Conservation (phyloP, 805 yeast genomes). For the Candida michaelii region DNA sequence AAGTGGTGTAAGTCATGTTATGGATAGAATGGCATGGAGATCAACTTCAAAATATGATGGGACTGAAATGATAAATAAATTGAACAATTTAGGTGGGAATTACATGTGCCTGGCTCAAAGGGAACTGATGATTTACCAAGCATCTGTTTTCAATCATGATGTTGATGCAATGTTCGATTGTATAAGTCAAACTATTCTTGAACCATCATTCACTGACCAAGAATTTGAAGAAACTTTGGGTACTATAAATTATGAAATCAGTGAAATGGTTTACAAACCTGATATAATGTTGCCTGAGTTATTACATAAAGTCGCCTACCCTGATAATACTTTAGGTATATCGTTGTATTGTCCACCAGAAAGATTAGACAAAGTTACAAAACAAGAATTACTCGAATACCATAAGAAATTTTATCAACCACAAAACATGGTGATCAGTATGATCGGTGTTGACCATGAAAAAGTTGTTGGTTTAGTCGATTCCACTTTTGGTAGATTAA, state of each 20-base stretch:
- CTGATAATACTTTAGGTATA: slow-evolving; percentile 72
- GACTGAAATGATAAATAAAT: slow-evolving; percentile 66
- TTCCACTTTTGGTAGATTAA: slow-evolving; percentile 51
- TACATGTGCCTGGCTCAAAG: slow-evolving; percentile 91
- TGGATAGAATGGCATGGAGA: slow-evolving; percentile 84
- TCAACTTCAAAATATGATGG: slow-evolving; percentile 62
- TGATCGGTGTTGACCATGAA: slow-evolving; percentile 79
- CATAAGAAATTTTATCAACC: slow-evolving; percentile 72
- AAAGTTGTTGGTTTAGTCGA: slow-evolving; percentile 64
- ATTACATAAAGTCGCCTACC: slow-evolving; percentile 81
- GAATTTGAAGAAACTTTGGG: slow-evolving; percentile 74
- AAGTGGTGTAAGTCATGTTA: slow-evolving; percentile 78
- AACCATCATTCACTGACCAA: slow-evolving; percentile 63
- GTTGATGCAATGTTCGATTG: slow-evolving; percentile 75
- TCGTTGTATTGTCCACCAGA: slow-evolving; percentile 84
- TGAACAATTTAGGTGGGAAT: slow-evolving; percentile 87
- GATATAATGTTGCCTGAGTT: slow-evolving; percentile 86
- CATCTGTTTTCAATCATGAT: slow-evolving; percentile 87
- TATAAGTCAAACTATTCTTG: slow-evolving; percentile 73
- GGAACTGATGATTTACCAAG: slow-evolving; percentile 90
- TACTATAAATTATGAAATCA: slow-evolving; percentile 78
- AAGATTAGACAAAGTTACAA: slow-evolving; percentile 53
- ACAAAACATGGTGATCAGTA: slow-evolving; percentile 77
- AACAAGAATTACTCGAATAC: slow-evolving; percentile 56
- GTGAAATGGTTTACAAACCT: slow-evolving; percentile 78